Evolutionary conservation across 2,329 filamentous ascomycete species (phyloP), one percentile per base, ranked within the genome.

Genomic region (Nectriaceae sp.): DNA sequence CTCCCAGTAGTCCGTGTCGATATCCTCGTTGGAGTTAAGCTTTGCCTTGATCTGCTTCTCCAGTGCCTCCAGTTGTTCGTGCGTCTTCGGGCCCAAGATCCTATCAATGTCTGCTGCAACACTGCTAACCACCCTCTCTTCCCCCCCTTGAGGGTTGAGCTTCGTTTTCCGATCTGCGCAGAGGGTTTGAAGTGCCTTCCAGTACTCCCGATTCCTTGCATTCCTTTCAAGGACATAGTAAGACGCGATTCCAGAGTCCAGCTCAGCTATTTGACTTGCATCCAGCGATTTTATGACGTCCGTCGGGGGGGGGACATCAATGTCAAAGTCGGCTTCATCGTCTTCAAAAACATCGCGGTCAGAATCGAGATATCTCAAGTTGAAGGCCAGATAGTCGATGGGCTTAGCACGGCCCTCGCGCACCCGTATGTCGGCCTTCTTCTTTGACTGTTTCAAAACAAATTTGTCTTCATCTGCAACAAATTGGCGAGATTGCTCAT

Each of bases 1-100:
- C 65, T 96, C 90, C 94, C 94, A 99, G 68, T 97, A 99, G 70
- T 99, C 94, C 3, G 89, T 90, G 69, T 99, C 94, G 57, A 99
- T 93, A 33, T 89, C 86, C 64, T 97, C 92, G 65, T 96, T 87
- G 6, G 90, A 95, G 44, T 85, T 80, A 40, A 99, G 75, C 73
- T 99, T 99, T 15, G 79, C 76, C 65, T 84, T 85, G 68, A 99
- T 94, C 72, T 97, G 92, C 55, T 78, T 82, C 70, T 99, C 93
- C 41, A 99, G 76, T 16, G 82, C 82, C 65, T 92, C 87, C n/a
- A 99, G 77, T 68, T 97, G 89, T 61, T 90, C 87, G 61, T 90
- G 85, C 15, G 85, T 83, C 73, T 99, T 99, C 8, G 91, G 90
- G 3, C 83, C 81, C 11, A 99, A 77, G 26, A 99, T 84, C 63